These are phyloP conservation scores for Inga oerstediana DNA, from an alignment of 306 rosid species.

Conservation along the genomic window DNA sequence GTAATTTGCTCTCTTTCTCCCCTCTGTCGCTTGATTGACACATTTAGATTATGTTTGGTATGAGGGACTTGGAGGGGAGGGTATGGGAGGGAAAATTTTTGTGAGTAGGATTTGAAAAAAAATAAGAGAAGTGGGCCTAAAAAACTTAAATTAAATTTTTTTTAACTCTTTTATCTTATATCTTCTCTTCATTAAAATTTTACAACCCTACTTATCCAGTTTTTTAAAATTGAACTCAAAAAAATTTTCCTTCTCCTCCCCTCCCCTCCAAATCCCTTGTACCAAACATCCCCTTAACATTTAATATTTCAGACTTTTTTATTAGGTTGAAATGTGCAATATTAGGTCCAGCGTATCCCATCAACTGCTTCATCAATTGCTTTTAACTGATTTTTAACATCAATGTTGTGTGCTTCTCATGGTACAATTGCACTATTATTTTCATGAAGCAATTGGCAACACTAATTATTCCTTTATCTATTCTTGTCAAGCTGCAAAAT, in stretches of 20 bases:
- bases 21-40: constrained; percentile 10
- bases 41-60: too few relatives aligned
- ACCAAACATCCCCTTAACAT: background rate
- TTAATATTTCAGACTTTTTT: constrained; percentile 20
- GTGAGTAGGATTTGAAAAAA: too few relatives aligned
- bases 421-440: background rate
- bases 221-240: too few relatives aligned
- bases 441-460: constrained; percentile 17
- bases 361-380: background rate
- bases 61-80: too few relatives aligned
- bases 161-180: too few relatives aligned
- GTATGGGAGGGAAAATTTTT: too few relatives aligned
- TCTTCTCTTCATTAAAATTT: too few relatives aligned
- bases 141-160: too few relatives aligned
- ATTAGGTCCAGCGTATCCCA: background rate
- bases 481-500: background rate
- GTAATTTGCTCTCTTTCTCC: background rate
- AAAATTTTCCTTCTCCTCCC: too few relatives aligned
- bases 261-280: too few relatives aligned
- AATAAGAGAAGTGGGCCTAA: too few relatives aligned
- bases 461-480: constrained; percentile 12
- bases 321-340: background rate
- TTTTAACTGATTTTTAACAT: constrained; percentile 22
- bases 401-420: constrained; percentile 18
- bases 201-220: too few relatives aligned